Conservation (phyloP, 441 rosid genomes). For the Corymbia calophylla region DNA sequence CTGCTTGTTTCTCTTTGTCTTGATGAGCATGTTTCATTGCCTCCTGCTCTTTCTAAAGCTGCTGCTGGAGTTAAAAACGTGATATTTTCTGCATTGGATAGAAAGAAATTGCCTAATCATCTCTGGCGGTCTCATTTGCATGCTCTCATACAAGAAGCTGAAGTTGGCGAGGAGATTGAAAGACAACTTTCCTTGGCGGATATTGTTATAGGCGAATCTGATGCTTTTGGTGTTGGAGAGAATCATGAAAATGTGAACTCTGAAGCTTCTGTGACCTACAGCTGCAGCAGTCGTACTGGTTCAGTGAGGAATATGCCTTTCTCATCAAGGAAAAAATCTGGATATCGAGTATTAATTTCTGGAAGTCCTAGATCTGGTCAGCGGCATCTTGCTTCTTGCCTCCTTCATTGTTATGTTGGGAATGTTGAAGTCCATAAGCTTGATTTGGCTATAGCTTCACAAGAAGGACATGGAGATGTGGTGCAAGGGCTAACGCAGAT, state of each 20-base stretch:
- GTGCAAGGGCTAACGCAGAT: conserved; percentile 76
- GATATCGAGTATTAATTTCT: conserved; percentile 72
- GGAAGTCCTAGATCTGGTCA: conserved; percentile 87
- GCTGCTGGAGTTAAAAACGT: conserved; percentile 46
- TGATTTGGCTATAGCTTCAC: conserved; percentile 87
- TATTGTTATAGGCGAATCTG: conserved; percentile 44
- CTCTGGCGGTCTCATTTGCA: conserved; percentile 65
- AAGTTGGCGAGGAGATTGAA: conserved; percentile 49
- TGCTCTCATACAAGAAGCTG: conserved; percentile 56
- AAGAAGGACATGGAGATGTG: conserved; percentile 91
- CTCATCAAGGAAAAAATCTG: conserved; percentile 43
- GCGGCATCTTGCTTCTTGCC: conserved; percentile 88
- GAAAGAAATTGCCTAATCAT: conserved; percentile 42
- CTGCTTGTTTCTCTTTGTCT: conserved; percentile 75
- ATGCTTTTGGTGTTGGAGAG: conserved; percentile 25
- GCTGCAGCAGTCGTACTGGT: conserved; percentile 16
- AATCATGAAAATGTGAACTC: conserved; percentile 17
- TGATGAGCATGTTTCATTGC: conserved; percentile 76
- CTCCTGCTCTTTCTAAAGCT: conserved; percentile 67
- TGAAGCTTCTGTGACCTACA: conserved; percentile 21
- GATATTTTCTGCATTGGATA: conserved; percentile 50
- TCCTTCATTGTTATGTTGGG: conserved; percentile 82
- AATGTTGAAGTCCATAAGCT: conserved; percentile 81
- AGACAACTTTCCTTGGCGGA: conserved; percentile 55
- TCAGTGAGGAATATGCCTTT: conserved; percentile 21